These are phyloP conservation scores for Termitomyces sp. DNA, from an alignment of 768 basidiomycete species.

Conservation along the genomic window DNA sequence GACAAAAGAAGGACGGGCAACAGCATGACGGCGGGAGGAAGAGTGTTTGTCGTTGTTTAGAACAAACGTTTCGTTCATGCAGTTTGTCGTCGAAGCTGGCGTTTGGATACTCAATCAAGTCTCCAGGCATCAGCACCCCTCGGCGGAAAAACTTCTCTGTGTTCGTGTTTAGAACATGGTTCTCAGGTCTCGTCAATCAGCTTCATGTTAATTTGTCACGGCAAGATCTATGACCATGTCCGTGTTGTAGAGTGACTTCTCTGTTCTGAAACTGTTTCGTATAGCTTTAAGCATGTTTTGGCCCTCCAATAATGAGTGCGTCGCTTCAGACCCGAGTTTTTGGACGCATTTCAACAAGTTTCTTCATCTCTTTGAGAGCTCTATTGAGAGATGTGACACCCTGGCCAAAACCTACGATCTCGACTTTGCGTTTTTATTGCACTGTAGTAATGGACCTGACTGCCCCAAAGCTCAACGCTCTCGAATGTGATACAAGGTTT, in stretches of 20 bases:
- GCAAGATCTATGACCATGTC: constrained; percentile 41
- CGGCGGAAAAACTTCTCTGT: constrained; percentile 25
- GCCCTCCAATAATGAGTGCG: constrained; percentile 40
- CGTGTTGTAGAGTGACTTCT: constrained; percentile 28
- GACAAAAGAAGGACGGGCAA: constrained; percentile 24
- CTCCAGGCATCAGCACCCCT: constrained; percentile 31
- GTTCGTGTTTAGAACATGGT: constrained; percentile 26
- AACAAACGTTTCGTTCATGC: not conserved
- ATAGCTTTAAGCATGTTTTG: constrained; percentile 39
- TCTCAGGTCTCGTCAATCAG: not conserved
- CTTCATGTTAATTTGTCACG: constrained; percentile 33
- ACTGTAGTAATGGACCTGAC: constrained; percentile 42
- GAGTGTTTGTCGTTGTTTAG: constrained; percentile 27
- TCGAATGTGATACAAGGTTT: constrained; percentile 33
- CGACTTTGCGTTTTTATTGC: constrained; percentile 31
- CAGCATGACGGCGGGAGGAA: constrained; percentile 19
- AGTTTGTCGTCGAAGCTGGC: too few species aligned
- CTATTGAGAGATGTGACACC: constrained; percentile 30
- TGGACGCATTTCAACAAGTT: constrained; percentile 31
- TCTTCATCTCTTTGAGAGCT: constrained; percentile 35
- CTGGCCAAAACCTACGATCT: constrained; percentile 14
- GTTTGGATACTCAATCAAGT: too few species aligned
- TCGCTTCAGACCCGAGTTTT: constrained; percentile 36
- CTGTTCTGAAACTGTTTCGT: constrained; percentile 38
- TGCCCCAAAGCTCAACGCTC: too few species aligned